Evolutionary conservation across 441 rosid species (phyloP).

Genomic region (Corymbia calophylla): DNA sequence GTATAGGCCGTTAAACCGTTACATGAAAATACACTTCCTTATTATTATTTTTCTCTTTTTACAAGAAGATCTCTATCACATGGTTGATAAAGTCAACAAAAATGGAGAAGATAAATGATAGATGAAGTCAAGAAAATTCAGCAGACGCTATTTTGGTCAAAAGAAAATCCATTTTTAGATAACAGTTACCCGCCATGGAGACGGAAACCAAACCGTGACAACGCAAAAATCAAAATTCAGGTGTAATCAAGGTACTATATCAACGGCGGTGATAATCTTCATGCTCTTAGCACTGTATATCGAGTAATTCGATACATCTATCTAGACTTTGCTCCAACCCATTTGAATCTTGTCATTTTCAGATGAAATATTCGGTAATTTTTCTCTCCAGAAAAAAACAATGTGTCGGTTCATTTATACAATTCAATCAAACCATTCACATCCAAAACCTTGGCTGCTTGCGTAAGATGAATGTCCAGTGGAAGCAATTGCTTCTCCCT

Average conservation of each 20-base stretch:
- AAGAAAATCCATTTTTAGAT: neutral
- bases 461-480: neutral
- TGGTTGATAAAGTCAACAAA: neutral
- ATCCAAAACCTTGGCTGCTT: neutral
- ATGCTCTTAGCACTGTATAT: neutral
- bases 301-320: neutral
- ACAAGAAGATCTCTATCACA: neutral
- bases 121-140: neutral
- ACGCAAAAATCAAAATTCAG: neutral
- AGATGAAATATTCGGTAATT: neutral
- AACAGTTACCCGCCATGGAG: neutral
- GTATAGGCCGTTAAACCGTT: neutral
- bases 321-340: neutral
- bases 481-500: neutral
- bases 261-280: neutral
- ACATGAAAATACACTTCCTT: neutral
- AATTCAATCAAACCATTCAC: neutral
- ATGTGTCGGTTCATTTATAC: neutral
- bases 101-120: neutral
- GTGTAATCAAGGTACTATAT: neutral
- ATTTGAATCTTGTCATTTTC: neutral
- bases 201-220: fast-evolving
- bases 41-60: no score
- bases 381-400: no score
- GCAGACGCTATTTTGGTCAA: neutral